Base-by-base conservation (phyloP, 805 yeast genomes). In the Diddensiella santjacobensis region DNA sequence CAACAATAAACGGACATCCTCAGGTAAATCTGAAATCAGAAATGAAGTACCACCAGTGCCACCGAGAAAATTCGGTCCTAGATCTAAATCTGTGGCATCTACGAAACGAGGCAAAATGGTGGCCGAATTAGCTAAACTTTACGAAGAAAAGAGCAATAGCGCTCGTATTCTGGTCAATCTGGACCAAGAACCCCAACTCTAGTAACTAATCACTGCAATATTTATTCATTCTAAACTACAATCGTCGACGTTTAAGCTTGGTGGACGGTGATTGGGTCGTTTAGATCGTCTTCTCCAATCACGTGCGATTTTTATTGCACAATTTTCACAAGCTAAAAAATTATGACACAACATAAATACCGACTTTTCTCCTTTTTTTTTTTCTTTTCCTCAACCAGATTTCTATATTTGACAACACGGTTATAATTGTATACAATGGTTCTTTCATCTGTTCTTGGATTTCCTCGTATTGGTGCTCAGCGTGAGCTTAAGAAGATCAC, bases 381-480 rank as follows among this genome's bases (percentile, higher is more conserved):
- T 37, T 45, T 24, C 23, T 38, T 20, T 33, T 24, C 35, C 24
- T 23, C 19, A 8, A 22, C 42, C 20, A 13, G 22, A 44, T 26
- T 11, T 22, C 22, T 44, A 13, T 26, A 8, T 26, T 26, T 26
- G 31, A 26, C 8, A 26, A 8, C 13, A 26, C 8, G 31, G 31
- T 26, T 26, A n/a, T 26, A 26, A 26, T 26, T 26, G 31, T 26
- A 8, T 26, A 26, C 13, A 47, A 91, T 91, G 98, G 98, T 91
- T 74, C 84, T 84, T 75, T 91, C 98, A 58, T 82, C 96, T 69
- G 95, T 93, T 65, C 82, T 93, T 76, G 99, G 99, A 73, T 93
- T 93, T 93, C 99, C 99, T 77, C 93, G 99, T 80, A 93, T 91
- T 69, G 99, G 99, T 68, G 93, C 96, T 65, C 89, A 89, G 79